phyloP scores from a whole-genome alignment of 441 rosid species.

The Erodium trifolium region DNA sequence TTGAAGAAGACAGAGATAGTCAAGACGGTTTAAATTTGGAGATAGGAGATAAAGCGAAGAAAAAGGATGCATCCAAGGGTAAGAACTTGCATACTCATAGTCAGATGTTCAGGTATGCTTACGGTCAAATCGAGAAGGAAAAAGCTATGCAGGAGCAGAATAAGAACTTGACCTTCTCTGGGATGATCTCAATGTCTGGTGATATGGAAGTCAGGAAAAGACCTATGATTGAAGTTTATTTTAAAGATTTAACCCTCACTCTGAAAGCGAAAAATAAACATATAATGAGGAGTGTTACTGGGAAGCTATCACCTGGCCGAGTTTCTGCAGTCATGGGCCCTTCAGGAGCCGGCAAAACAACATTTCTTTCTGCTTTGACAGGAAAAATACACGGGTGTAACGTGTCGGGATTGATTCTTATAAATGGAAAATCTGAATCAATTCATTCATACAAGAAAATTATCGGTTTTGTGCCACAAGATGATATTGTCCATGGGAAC shows the following conservation, averaged over 20 bases:
- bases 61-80: constrained; percentile 63
- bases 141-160: constrained; percentile 77
- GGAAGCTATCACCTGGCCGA: constrained; percentile 77
- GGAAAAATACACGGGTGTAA: constrained; percentile 79
- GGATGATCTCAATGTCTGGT: constrained; percentile 76
- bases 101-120: constrained; percentile 91
- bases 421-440: constrained; percentile 70
- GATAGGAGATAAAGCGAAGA: constrained; percentile 60
- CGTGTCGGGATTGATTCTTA: constrained; percentile 61
- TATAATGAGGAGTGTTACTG: constrained; percentile 77
- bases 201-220: constrained; percentile 60
- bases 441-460: constrained; percentile 78
- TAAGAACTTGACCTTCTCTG: constrained; percentile 80
- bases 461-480: constrained; percentile 93
- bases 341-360: constrained; percentile 96
- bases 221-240: constrained; percentile 62
- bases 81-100: constrained; percentile 78
- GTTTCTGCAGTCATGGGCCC: constrained; percentile 99
- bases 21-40: constrained; percentile 52
- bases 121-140: constrained; percentile 92
- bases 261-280: constrained; percentile 71
- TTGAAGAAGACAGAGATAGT: constrained; percentile 60
- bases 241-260: constrained; percentile 73
- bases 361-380: constrained; percentile 83
- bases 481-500: constrained; percentile 98